phyloP scores from a whole-genome alignment of 768 basidiomycete species.

The Boletus rubescentipes region DNA sequence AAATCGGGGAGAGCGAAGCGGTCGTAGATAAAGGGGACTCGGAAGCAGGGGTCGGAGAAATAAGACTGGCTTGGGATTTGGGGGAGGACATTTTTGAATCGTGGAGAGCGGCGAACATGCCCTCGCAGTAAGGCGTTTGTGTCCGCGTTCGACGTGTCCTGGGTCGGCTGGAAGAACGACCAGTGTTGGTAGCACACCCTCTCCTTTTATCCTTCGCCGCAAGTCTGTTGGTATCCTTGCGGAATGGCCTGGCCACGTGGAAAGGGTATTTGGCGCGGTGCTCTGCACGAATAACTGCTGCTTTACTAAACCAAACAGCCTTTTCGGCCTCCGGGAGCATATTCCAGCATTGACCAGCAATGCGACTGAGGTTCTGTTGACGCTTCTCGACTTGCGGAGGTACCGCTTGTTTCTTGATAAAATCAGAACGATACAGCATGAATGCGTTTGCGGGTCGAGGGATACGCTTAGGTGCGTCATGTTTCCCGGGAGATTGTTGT shows the following conservation, averaged over 20 bases:
- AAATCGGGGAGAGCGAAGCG: slow-evolving; percentile 14
- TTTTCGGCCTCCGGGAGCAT: slow-evolving; percentile 37
- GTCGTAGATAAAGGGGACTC: slow-evolving; percentile 4
- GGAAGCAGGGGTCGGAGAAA: neutral
- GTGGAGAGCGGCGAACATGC: slow-evolving; percentile 13
- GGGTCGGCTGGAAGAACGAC: slow-evolving; percentile 35
- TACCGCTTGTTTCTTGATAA: slow-evolving; percentile 43
- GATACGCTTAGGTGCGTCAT: slow-evolving; percentile 30
- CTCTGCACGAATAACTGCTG: slow-evolving; percentile 25
- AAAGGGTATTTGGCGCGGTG: slow-evolving; percentile 31
- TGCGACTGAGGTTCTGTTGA: slow-evolving; percentile 54
- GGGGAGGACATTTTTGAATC: slow-evolving; percentile 4
- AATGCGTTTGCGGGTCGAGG: slow-evolving; percentile 57
- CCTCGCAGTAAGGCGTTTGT: slow-evolving; percentile 10
- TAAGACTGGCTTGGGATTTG: neutral
- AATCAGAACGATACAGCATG: slow-evolving; percentile 54
- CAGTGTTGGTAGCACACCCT: slow-evolving; percentile 34
- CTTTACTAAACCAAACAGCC: slow-evolving; percentile 35
- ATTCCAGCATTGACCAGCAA: slow-evolving; percentile 55
- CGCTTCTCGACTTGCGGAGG: slow-evolving; percentile 46
- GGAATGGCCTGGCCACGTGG: slow-evolving; percentile 31
- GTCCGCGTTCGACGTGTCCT: slow-evolving; percentile 31
- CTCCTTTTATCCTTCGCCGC: slow-evolving; percentile 29
- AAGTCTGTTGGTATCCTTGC: slow-evolving; percentile 17
- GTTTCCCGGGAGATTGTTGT: neutral